Base-by-base conservation (phyloP, 2,329 filamentous ascomycete genomes). In the Mycosphaerella sp. region DNA sequence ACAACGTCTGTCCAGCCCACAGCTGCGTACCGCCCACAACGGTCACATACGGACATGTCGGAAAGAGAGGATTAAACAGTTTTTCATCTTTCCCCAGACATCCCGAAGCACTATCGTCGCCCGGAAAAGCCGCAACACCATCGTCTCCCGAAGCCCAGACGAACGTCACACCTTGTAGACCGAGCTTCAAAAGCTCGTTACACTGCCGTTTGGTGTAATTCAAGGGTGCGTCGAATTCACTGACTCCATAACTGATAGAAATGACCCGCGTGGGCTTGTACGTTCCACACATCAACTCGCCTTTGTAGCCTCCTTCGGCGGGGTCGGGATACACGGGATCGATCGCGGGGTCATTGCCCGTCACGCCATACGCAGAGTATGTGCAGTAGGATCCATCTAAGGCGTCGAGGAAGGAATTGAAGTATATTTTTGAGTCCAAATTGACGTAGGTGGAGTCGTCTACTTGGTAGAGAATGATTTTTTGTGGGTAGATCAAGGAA, bases 191-290 rank as follows among this genome's bases (percentile, higher is more conserved):
- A 61, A 67, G 74, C 32, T 72, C 56, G 39, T 69, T 68, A 57
- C 69, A 72, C 58, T 73, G 70, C 0, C 70, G 65, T 56, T 74
- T 70, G 53, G 77, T 74, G 66, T 83, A 83, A 59, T 69, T 70
- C 4, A 71, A 64, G 0, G 80, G 79, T 21, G 80, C 70, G 29
- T 76, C 75, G 1, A 67, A 66, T 66, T 82, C 79, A 34, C 73
- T 71, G 42, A 76, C 76, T 43, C 77, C 78, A 64, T 82, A 83
- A 4, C 77, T 80, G 60, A 81, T 76, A 36, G 74, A 77, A 54
- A 83, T 73, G 2, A 80, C 78, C 50, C 79, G 76, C 6, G 78
- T 78, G 2, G 77, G 75, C 56, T 74, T 70, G 67, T 74, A 79
- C 10, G 69, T 67, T 3, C 75, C 76, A 53, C 76, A 76, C 46